Evolutionary conservation across 1,139 yeast species (phyloP).

Genomic region (Suhomyces kunorum): DNA sequence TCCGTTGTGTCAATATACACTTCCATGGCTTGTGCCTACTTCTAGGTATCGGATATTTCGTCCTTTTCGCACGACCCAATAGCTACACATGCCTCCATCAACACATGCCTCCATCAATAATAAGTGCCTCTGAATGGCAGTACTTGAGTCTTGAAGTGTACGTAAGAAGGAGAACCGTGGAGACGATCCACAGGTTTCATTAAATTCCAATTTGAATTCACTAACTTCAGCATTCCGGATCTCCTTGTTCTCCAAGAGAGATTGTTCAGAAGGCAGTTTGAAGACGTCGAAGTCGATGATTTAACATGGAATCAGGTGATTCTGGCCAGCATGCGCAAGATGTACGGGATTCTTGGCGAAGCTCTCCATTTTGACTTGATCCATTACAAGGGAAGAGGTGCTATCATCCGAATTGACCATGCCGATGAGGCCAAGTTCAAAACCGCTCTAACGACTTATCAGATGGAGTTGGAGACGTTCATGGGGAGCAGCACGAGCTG

Average conservation of each 20-base stretch:
- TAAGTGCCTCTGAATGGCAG: slow-evolving; percentile 15
- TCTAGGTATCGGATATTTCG: too few relatives aligned
- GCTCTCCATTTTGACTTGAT: slow-evolving; percentile 43
- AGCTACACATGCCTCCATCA: not conserved
- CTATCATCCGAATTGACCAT: slow-evolving; percentile 26
- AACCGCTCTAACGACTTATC: slow-evolving; percentile 33
- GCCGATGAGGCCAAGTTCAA: slow-evolving; percentile 32
- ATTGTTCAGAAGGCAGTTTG: slow-evolving; percentile 11
- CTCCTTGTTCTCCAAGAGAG: slow-evolving; percentile 16
- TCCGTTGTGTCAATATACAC: too few relatives aligned
- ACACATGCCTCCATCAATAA: not conserved
- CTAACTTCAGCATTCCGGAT: slow-evolving; percentile 21
- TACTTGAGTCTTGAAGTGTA: slow-evolving; percentile 21
- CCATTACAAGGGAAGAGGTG: slow-evolving; percentile 20
- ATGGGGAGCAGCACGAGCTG: slow-evolving; percentile 21
- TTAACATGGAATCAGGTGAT: slow-evolving; percentile 46
- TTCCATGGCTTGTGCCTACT: too few relatives aligned
- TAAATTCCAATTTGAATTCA: slow-evolving; percentile 1
- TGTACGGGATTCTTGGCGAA: slow-evolving; percentile 44
- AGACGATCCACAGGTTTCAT: not conserved
- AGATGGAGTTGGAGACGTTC: slow-evolving; percentile 30
- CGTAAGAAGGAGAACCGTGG: slow-evolving; percentile 13
- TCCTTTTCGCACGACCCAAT: slow-evolving; percentile 7
- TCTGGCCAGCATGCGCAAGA: slow-evolving; percentile 30
- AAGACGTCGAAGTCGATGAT: slow-evolving; percentile 27